These are phyloP conservation scores for Russula sp. DNA, from an alignment of 768 basidiomycete genomes.

Conservation along the genomic window DNA sequence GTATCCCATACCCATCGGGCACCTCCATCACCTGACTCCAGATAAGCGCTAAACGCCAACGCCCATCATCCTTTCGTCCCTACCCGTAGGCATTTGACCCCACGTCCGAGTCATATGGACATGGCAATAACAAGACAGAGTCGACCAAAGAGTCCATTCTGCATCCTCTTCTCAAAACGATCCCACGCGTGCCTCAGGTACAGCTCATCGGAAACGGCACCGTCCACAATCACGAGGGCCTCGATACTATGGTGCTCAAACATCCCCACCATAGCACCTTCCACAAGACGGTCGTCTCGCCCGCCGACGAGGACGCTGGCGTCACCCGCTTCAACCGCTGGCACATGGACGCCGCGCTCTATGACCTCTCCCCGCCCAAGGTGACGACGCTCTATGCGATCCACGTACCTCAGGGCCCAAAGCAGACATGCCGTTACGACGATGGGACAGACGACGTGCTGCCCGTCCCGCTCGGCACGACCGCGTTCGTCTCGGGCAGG, in stretches of 20 bases:
- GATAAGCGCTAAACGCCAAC: conserved; percentile 4
- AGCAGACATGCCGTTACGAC: conserved; percentile 68
- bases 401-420: conserved; percentile 53
- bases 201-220: conserved; percentile 86
- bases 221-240: conserved; percentile 70
- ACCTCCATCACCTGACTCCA: not conserved
- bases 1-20: conserved; percentile 30
- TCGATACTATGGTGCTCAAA: conserved; percentile 63
- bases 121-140: conserved; percentile 84
- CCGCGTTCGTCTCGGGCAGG: conserved; percentile 71
- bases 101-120: conserved; percentile 58
- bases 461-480: conserved; percentile 74
- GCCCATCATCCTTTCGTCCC: not conserved
- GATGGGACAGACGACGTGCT: conserved; percentile 81
- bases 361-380: conserved; percentile 66
- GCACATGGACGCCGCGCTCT: conserved; percentile 86
- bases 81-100: conserved; percentile 66
- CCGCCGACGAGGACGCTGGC: conserved; percentile 64
- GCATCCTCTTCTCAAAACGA: conserved; percentile 82
- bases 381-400: conserved; percentile 81
- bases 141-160: conserved; percentile 70
- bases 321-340: conserved; percentile 79
- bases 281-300: conserved; percentile 66
- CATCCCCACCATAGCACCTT: conserved; percentile 80
- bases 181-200: conserved; percentile 78